A percentile compares a stretch with the other conserved stretches of the same genome.
These are phyloP conservation scores for Penicillium coffeae DNA, from an alignment of 495 filamentous ascomycete genomes.

Conservation along the genomic window DNA sequence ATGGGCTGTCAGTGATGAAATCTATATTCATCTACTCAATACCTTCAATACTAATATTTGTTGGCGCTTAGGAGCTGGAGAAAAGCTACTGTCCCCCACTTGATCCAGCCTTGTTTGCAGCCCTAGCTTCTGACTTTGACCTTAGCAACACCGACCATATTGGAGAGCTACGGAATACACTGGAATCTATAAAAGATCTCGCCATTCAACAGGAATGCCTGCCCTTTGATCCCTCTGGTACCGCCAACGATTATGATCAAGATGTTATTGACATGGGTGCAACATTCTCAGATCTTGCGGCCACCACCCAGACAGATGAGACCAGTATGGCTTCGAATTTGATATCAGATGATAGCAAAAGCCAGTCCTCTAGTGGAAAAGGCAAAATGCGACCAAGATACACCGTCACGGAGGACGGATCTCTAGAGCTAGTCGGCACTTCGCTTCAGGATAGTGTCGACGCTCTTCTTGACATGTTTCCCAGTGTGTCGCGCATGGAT, in stretches of 20 bases:
- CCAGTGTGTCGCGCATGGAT: slow-evolving; percentile 56
- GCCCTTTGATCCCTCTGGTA: slow-evolving; percentile 76
- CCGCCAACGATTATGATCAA: slow-evolving; percentile 19
- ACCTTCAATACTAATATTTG: neutral
- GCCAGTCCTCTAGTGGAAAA: too few relatives aligned
- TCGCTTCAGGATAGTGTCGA: slow-evolving; percentile 53
- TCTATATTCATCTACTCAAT: too few relatives aligned
- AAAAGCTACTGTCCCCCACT: slow-evolving; percentile 58
- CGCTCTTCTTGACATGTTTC: slow-evolving; percentile 65
- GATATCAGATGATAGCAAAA: slow-evolving; percentile 9
- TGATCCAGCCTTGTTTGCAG: slow-evolving; percentile 60
- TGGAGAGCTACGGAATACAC: slow-evolving; percentile 44
- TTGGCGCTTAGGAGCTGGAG: slow-evolving; percentile 33
- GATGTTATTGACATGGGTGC: slow-evolving; percentile 11
- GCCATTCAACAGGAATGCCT: slow-evolving; percentile 63
- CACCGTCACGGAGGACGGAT: slow-evolving; percentile 30
- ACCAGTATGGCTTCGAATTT: slow-evolving; percentile 38
- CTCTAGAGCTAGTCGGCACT: slow-evolving; percentile 42
- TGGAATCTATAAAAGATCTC: slow-evolving; percentile 55
- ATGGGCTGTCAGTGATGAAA: neutral
- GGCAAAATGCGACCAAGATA: slow-evolving; percentile 18
- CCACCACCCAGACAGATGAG: slow-evolving; percentile 31
- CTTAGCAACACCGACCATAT: slow-evolving; percentile 47
- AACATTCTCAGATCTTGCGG: slow-evolving; percentile 1
- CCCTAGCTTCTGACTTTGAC: slow-evolving; percentile 65